Base-by-base conservation (phyloP, 1,284 basidiomycete species). In the Phlebopus sp. region DNA sequence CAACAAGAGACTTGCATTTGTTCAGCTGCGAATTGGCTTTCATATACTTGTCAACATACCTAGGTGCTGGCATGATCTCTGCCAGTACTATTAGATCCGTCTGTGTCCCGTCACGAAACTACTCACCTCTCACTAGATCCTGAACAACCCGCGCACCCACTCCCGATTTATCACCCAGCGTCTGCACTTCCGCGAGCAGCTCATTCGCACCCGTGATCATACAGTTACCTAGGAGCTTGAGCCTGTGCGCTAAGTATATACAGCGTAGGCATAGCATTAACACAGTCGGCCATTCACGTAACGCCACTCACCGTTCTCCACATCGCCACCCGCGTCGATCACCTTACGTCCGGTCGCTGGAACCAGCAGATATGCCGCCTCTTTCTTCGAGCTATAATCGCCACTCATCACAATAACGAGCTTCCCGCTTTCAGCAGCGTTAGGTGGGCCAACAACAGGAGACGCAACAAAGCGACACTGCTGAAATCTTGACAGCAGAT, bases 81-180 rank as follows among this genome's bases (percentile, higher is more conserved):
- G 49, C 6, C 48, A 18, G 36, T 6, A 55, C 35, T 14, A 38
- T 29, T 34, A 66, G 50, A 36, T 60, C 46, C 34, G 52, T 44
- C 31, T 59, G 58, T 6, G 17, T 17, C 46, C 60, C 59, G 43
- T 64, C 58, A 35, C 58, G 51, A 50, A 23, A 48, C 44, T 19
- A 63, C 55, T 44, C 50, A 73, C 78, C 79, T 67, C 79, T 74
- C 51, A 87, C 73, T 23, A 82, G 69, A 35, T 75, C 69, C 41
- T 77, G 71, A 5, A 82, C 70, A n/a, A 77, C 71, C 8, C 79
- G 73, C 3, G 81, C 69, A 6, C 81, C 82, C 17, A 92, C 84
- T 13, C 89, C 90, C 0, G 86, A 75, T 65, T 90, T 90, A 60
- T 90, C 86, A 2, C 83, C 83, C 34, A 92, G 75, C 2, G 90